Evolutionary conservation across 176 grass and related monocot genomes (phyloP).

Genomic region (Carex scoparia): DNA sequence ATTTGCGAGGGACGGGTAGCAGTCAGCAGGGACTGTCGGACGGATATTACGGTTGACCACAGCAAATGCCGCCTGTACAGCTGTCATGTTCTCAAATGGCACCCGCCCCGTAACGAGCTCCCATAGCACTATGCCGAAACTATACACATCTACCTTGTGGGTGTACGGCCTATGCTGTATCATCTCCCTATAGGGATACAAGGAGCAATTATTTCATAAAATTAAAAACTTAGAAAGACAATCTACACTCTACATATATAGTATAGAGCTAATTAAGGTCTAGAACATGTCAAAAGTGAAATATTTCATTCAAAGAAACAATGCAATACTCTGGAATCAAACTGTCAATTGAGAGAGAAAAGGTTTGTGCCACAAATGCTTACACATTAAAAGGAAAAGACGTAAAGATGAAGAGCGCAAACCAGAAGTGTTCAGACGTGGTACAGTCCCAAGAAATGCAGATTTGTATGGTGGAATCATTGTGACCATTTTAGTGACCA

Average conservation of each 20-base stretch:
- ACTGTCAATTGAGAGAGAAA: no score
- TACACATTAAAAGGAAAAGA: no score
- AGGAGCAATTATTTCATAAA: neutral
- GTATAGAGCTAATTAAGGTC: no score
- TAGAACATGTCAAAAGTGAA: no score
- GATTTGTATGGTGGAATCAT: neutral
- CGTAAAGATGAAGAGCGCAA: no score
- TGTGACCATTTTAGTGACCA: neutral
- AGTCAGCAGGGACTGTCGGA: conserved; percentile 49
- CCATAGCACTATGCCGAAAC: conserved; percentile 78
- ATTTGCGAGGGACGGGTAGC: conserved; percentile 41
- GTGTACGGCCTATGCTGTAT: conserved; percentile 81
- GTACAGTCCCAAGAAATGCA: neutral
- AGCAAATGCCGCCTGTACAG: conserved; percentile 72
- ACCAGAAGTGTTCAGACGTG: no score
- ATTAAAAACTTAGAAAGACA: neutral
- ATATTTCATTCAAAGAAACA: no score
- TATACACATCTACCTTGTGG: conserved; percentile 74
- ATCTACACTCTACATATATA: no score
- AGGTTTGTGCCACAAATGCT: no score
- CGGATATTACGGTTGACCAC: conserved; percentile 56
- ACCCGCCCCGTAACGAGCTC: conserved; percentile 65
- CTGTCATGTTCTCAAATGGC: conserved; percentile 73
- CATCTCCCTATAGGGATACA: conserved; percentile 50
- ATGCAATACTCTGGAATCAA: no score